Conservation (phyloP, 2,329 filamentous ascomycete genomes). For the Fusarium sp. region DNA sequence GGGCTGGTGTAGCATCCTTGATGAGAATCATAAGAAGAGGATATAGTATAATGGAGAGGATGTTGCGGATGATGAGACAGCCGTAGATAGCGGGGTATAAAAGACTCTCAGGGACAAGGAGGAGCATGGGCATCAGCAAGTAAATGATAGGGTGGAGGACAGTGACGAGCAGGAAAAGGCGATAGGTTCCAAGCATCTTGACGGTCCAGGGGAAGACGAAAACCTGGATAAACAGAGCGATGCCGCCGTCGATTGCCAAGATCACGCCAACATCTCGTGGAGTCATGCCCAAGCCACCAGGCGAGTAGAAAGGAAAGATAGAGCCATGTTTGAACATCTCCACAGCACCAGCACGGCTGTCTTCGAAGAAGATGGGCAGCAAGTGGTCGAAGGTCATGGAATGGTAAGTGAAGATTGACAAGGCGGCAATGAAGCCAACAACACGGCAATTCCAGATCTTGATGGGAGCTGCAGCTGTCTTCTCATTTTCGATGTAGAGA, state of each 20-base stretch:
- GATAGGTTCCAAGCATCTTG: conserved; percentile 65
- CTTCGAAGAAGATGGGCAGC: conserved; percentile 91
- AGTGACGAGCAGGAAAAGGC: conserved; percentile 66
- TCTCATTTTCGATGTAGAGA: conserved; percentile 37
- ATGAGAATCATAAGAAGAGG: conserved; percentile 73
- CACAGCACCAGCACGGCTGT: conserved; percentile 63
- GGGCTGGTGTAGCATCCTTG: conserved; percentile 70
- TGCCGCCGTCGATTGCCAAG: conserved; percentile 66
- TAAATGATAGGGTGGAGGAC: conserved; percentile 70
- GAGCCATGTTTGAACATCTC: conserved; percentile 44
- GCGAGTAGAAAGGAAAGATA: conserved; percentile 62
- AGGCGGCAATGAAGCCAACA: conserved; percentile 78
- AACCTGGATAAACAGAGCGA: conserved; percentile 67
- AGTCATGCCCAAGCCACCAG: conserved; percentile 70
- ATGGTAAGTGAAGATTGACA: conserved; percentile 93
- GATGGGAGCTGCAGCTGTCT: conserved; percentile 45
- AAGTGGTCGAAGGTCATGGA: conserved; percentile 95
- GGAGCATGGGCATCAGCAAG: conserved; percentile 65
- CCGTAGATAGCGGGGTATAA: conserved; percentile 67
- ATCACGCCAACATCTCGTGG: conserved; percentile 70
- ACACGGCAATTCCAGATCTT: conserved; percentile 69
- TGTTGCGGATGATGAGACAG: conserved; percentile 65
- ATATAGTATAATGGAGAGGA: conserved; percentile 71
- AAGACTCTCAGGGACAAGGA: conserved; percentile 61
- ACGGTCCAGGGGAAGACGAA: conserved; percentile 70